Evolutionary conservation across 192 early-diverging fungal genomes (phyloP), one percentile per base, ranked within the genome.

Genomic region (Coemansia sp.): DNA sequence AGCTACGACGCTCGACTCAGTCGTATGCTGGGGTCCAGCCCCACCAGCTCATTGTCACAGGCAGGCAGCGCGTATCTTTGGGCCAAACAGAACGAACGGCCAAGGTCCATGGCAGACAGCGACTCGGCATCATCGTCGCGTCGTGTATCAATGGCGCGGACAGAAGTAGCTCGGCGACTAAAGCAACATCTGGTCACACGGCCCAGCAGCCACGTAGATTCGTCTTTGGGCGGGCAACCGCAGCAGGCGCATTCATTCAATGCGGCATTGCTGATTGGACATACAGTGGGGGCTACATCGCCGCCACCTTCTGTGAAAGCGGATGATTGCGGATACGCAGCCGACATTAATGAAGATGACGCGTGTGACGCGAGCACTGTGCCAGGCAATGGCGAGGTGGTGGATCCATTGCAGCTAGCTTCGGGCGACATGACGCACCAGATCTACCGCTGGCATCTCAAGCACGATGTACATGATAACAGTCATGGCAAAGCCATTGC

Each of bases 371-470:
- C 32, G 1, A 26, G 53, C 27, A 18, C 53, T 13, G 48, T 58
- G 16, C 73, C 61, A 24, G 59, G 22, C 27, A 56, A 75, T n/a
- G 29, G 35, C 8, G 52, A 54, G 45, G 68, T 75, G 24, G 72
- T 55, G 45, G 77, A 84, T 41, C 74, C 79, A 19, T 75, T 86
- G 58, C 72, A 84, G 57, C 63, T 92, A 47, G 82, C 85, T 13
- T 88, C 88, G 19, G 93, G 90, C 43, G 89, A 91, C 63, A 88
- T 89, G 55, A 93, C 93, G 3, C 86, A 90, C 53, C 89, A 94
- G 71, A 90, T 97, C 59, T 97, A 97, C 78, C 90, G 94, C 74
- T 95, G 93, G 92, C 84, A 88, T 16, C 84, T 89, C 37, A 84
- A 88, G 52, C 69, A 87, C 37, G 86, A 88, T 39, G 49, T 58